Conservation (phyloP, 306 rosid genomes). For the Prunus kanzakura region DNA sequence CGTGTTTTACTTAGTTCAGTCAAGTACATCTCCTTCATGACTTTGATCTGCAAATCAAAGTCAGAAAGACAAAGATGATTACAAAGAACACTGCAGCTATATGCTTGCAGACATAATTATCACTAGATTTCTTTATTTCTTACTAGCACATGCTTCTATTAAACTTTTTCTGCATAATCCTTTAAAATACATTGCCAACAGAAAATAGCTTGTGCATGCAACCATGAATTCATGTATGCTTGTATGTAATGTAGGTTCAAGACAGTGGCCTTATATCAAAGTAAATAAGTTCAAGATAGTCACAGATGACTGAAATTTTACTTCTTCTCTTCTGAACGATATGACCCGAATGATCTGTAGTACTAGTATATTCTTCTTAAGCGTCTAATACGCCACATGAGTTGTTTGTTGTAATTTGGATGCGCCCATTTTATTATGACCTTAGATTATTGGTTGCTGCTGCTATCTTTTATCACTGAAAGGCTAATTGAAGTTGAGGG, state of each 20-base stretch:
- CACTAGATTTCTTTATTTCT: background rate
- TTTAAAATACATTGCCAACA: no score
- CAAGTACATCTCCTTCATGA: conserved; percentile 58
- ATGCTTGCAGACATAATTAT: background rate
- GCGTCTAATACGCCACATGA: background rate
- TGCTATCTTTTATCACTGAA: background rate
- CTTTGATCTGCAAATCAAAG: conserved; percentile 55
- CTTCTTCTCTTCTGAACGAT: background rate
- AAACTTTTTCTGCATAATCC: no score
- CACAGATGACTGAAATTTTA: background rate
- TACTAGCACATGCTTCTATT: background rate
- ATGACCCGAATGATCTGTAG: background rate
- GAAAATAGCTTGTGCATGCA: no score
- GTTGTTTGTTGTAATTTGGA: background rate
- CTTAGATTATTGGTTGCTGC: background rate
- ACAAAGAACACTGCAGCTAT: background rate
- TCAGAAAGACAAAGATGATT: conserved; percentile 18
- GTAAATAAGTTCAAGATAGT: background rate
- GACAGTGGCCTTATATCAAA: background rate
- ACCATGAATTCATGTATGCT: no score
- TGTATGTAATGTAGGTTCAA: background rate
- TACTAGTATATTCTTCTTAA: background rate
- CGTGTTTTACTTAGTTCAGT: conserved; percentile 53
- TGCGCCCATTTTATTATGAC: background rate
- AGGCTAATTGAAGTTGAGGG: background rate